Evolutionary conservation across 768 basidiomycete genomes (phyloP), one percentile per base, ranked within the genome.

Genomic region (Kwoniella dejecticola): DNA sequence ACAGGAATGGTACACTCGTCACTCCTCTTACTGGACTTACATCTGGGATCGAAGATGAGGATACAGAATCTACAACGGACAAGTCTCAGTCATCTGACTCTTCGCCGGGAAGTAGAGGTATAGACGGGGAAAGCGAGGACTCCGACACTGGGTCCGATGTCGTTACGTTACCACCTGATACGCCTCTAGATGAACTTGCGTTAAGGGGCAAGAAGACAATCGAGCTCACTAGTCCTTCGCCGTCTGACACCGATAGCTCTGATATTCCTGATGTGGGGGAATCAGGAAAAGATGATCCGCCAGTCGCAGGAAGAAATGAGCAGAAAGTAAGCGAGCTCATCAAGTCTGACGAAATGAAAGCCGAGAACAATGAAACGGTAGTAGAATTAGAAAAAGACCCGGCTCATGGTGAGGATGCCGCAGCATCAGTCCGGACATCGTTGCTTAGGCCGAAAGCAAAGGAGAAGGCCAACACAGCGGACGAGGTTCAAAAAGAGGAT

Each of bases 141-240:
- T n/a, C n/a, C n/a, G n/a, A n/a, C n/a, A n/a, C n/a, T n/a, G 57
- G 49, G 23, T 46, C 56, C 10, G 31, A 46, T 24, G 48, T 47
- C 7, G 36, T 59, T 21, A 44, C 45, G 0, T 24, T 60, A 8
- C 59, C 59, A 26, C 50, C 59, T n/a, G 59, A 49, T 47, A 60
- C 59, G n/a, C 59, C 59, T 12, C 40, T 60, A 17, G 59, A 60
- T 36, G 59, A 60, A 19, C 50, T 60, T 7, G 59, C 59, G 33
- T 29, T 60, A 24, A n/a, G 41, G 2, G 59, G 59, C 2, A 27
- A 36, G 50, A 60, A 52, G 31, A 60, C 59, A 33, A 24, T 60
- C 23, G 50, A 44, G 26, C 26, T 23, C 19, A 12, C 40, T 21
- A 26, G 5, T 36, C 44, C 41, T 13, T 6, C n/a, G 6, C 26